Base-by-base conservation (phyloP, 306 rosid species). In the Dalbergia oliveri region DNA sequence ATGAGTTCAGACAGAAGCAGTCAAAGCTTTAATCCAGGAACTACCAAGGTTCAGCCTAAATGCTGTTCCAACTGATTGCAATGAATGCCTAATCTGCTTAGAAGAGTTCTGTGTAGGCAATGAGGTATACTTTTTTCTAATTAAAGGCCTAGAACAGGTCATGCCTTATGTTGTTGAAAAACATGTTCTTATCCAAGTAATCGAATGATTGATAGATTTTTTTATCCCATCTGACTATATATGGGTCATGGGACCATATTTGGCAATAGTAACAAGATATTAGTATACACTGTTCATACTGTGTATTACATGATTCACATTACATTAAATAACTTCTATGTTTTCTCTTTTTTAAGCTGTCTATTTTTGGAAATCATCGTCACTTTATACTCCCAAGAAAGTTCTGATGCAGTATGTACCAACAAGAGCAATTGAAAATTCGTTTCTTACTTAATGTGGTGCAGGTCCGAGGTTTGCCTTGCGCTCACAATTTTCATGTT, bases 401-500 rank as follows among this genome's bases (percentile, higher is more conserved):
- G n/a, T 75, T 72, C 74, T 31, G 72, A 73, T 69, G 63, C 70
- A 19, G 43, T 59, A 23, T 26, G 16, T 61, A 33, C 39, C 21
- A 19, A 9, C 12, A 41, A 18, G 67, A 43, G 79, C 69, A 72
- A 18, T 63, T 54, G 21, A 59, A 15, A 50, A 4, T 8, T 56
- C 73, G 70, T 76, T 79, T 81, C 78, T 83, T 57, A 72, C 57
- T 12, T 56, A 31, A 65, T 76, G 37, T 82, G 80, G 66, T 77
- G 84, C 90, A 93, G 98, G 98, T 93, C 58, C 97, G 98, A 43
- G 97, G 98, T 76, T 88, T 93, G 60, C 98, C 98, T 31, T 93
- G 98, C 14, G 97, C 98, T 59, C 98, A 93, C 81, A 93, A 93
- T 81, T 93, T 93, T 84, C 97, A 93, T 65, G 93, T 90, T 58